These are phyloP conservation scores for Platanthera guangdongensis DNA, from an alignment of 106 monocot species.

Conservation along the genomic window DNA sequence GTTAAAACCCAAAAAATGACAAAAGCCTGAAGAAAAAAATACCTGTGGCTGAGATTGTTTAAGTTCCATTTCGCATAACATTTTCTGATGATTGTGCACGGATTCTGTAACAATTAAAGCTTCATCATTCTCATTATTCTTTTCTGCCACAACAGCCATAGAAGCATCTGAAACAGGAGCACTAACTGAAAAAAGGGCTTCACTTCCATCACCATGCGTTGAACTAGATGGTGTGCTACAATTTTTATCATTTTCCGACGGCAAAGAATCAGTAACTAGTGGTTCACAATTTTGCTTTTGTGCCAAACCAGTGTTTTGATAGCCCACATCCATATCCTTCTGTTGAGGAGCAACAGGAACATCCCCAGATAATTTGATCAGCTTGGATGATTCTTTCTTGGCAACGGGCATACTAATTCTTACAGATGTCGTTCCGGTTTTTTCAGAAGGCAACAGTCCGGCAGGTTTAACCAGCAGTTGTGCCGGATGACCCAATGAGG, in stretches of 20 bases:
- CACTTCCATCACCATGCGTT: slow-evolving; percentile 5
- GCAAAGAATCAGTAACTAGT: background rate
- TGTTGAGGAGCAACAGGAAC: slow-evolving; percentile 1
- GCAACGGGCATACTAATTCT: slow-evolving; percentile 22
- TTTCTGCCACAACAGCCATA: slow-evolving; percentile 9
- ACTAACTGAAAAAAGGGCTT: background rate
- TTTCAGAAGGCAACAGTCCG: slow-evolving; percentile 7
- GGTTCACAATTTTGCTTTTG: slow-evolving; percentile 1
- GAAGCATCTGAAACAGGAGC: background rate
- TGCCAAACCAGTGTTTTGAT: background rate
- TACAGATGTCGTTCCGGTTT: slow-evolving; percentile 16
- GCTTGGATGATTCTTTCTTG: slow-evolving; percentile 16
- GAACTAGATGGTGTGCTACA: slow-evolving; percentile 2
- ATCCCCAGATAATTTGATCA: slow-evolving; percentile 10
- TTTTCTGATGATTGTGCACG: slow-evolving; percentile 27
- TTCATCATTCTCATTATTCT: slow-evolving; percentile 17
- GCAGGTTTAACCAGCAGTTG: slow-evolving; percentile 23
- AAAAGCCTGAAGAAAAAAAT: background rate
- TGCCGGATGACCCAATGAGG: slow-evolving; percentile 12
- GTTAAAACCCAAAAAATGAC: background rate
- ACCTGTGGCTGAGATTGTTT: slow-evolving; percentile 25
- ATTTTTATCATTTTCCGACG: background rate
- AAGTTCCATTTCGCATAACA: slow-evolving; percentile 23
- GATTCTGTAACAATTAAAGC: slow-evolving; percentile 22
- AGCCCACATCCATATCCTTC: slow-evolving; percentile 2